Conservation (phyloP, 2,329 filamentous ascomycete species). For the Bertia moriformis region DNA sequence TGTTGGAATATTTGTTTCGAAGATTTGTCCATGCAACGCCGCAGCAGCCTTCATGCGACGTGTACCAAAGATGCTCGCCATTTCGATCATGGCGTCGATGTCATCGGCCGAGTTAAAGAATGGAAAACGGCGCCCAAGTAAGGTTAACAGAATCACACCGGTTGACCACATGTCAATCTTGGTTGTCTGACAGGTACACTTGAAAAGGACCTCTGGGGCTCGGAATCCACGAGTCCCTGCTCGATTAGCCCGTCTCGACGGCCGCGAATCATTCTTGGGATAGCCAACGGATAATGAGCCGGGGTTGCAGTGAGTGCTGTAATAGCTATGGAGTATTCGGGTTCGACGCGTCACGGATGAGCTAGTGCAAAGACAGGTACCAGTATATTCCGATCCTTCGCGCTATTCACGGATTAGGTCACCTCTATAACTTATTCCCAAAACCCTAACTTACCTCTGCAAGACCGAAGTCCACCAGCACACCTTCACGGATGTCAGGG, state of each 20-base stretch:
- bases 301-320: slow-evolving; percentile 10
- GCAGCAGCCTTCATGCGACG: slow-evolving; percentile 52
- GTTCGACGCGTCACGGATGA: slow-evolving; percentile 26
- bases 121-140: slow-evolving; percentile 58
- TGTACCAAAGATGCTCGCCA: slow-evolving; percentile 57
- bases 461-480: slow-evolving; percentile 62
- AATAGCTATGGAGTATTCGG: slow-evolving; percentile 16
- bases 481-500: slow-evolving; percentile 43
- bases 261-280: slow-evolving; percentile 54
- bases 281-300: slow-evolving; percentile 29
- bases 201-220: slow-evolving; percentile 60
- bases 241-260: slow-evolving; percentile 57
- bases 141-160: slow-evolving; percentile 57
- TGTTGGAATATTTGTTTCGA: slow-evolving; percentile 58
- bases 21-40: slow-evolving; percentile 52
- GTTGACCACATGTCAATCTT: slow-evolving; percentile 66
- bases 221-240: slow-evolving; percentile 63
- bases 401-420: slow-evolving; percentile 39
- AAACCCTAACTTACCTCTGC: slow-evolving; percentile 29
- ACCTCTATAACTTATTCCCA: slow-evolving; percentile 24
- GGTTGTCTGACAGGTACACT: slow-evolving; percentile 58
- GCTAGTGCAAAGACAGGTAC: slow-evolving; percentile 20
- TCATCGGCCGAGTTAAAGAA: slow-evolving; percentile 71
- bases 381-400: slow-evolving; percentile 30
- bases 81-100: slow-evolving; percentile 61